Conservation (phyloP, 257 asterid genomes). For the Leonotis leonurus region DNA sequence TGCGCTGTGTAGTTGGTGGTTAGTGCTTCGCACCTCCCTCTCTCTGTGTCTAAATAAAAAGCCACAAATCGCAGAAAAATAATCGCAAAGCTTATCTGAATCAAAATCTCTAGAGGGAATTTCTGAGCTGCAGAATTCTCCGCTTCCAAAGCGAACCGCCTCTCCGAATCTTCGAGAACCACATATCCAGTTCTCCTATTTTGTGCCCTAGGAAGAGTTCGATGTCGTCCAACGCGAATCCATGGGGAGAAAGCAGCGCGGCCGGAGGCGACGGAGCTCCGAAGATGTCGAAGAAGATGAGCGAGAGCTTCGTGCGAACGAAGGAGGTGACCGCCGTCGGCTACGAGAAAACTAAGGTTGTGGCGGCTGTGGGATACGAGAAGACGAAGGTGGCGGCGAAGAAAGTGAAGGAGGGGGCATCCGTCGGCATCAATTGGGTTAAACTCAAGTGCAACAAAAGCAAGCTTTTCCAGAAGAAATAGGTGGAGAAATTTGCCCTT, state of each 20-base stretch:
- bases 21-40: background rate
- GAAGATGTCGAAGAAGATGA: conserved; percentile 22
- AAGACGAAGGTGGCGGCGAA: too few relatives aligned
- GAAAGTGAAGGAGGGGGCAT: too few relatives aligned
- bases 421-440: too few relatives aligned
- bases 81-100: background rate
- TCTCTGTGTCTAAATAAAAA: background rate
- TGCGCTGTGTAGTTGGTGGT: too few relatives aligned
- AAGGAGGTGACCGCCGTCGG: conserved; percentile 34
- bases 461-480: too few relatives aligned
- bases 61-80: background rate
- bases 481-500: too few relatives aligned
- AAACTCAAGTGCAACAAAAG: too few relatives aligned
- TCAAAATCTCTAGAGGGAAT: background rate
- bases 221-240: conserved; percentile 23
- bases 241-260: conserved; percentile 22
- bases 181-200: background rate
- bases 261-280: conserved; percentile 19
- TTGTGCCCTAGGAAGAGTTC: background rate
- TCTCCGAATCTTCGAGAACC: background rate
- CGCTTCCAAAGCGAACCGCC: background rate
- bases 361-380: too few relatives aligned
- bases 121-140: background rate
- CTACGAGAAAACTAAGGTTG: conserved; percentile 29
- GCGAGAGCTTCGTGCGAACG: conserved; percentile 28